Base-by-base conservation (phyloP, 129 eudicot genomes). In the Chrysanthemum makinoi region DNA sequence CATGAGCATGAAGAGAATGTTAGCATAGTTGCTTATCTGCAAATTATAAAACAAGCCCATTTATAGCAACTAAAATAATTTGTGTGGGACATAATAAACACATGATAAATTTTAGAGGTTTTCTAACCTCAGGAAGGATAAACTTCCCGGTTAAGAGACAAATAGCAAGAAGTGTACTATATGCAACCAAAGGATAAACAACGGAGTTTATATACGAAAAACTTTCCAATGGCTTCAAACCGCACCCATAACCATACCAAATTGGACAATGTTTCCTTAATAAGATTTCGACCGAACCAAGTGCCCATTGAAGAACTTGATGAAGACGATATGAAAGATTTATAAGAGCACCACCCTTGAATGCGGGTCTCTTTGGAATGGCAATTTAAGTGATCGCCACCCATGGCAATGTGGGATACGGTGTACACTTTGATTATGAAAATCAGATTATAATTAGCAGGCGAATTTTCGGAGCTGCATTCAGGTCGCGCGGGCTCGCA, bases 351-450 rank as follows among this genome's bases (percentile, higher is more conserved):
- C 94, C 87, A 57, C 94, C 96, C 76, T 90, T 90, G 47, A 90
- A 90, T 28, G 96, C 96, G 11, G 94, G 74, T 75, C 94, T 71
- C 61, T 85, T 90, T 14, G 96, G 94, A 16, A 90, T 87, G 86
- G 86, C 97, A 90, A 74, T 90, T 90, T 87, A 11, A 90, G 95
- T 4, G 95, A 90, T 35, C 91, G 55, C 97, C 95, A 90, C 4
- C 97, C 97, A 59, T 90, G 97, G 75, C 91, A 90, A 69, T 90
- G n/a, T n/a, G n/a, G n/a, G n/a, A n/a, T n/a, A n/a, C n/a, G n/a
- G n/a, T n/a, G n/a, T n/a, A n/a, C n/a, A n/a, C n/a, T n/a, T n/a
- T n/a, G n/a, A n/a, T n/a, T n/a, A n/a, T n/a, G n/a, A n/a, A n/a
- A n/a, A n/a, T n/a, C n/a, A n/a, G n/a, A n/a, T n/a, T n/a, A n/a